Conservation (phyloP, 768 basidiomycete genomes). For the Phylloporus scabripes region DNA sequence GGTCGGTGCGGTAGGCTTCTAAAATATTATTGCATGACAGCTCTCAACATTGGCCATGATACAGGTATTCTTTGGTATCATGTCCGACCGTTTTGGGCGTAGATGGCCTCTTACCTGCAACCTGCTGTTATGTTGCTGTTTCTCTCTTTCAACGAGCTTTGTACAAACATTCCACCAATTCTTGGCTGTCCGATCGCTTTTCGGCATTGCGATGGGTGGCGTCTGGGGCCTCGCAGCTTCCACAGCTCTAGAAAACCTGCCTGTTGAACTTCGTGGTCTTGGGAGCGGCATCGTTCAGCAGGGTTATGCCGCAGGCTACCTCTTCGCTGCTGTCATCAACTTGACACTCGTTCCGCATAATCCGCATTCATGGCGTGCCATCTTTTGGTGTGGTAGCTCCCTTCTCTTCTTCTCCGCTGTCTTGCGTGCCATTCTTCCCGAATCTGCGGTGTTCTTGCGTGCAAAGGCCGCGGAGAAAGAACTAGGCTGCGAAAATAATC, state of each 20-base stretch:
- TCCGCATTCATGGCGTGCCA: constrained; percentile 54
- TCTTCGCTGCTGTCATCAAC: constrained; percentile 81
- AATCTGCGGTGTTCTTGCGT: constrained; percentile 68
- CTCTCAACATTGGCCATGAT: background rate
- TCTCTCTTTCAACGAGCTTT: constrained; percentile 81
- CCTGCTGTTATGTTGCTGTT: constrained; percentile 59
- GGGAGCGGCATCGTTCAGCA: constrained; percentile 84
- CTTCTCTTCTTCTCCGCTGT: constrained; percentile 65
- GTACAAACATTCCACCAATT: constrained; percentile 71
- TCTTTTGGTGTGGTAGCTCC: constrained; percentile 79
- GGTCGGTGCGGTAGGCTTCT: constrained; percentile 51
- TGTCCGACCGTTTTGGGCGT: constrained; percentile 84
- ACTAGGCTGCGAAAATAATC: constrained; percentile 23
- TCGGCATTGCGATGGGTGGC: constrained; percentile 86
- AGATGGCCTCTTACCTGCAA: constrained; percentile 90
- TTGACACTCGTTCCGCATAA: constrained; percentile 46
- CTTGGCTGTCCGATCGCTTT: constrained; percentile 74
- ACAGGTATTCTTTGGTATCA: constrained; percentile 68
- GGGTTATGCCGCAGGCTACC: constrained; percentile 87
- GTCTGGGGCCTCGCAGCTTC: constrained; percentile 84
- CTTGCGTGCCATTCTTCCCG: constrained; percentile 66
- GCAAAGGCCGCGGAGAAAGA: constrained; percentile 52
- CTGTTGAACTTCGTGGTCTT: constrained; percentile 83
- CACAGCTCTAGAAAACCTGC: constrained; percentile 85
- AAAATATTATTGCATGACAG: background rate